phyloP scores from a whole-genome alignment of 495 filamentous ascomycete genomes.

The Aspergillus kassunensis region DNA sequence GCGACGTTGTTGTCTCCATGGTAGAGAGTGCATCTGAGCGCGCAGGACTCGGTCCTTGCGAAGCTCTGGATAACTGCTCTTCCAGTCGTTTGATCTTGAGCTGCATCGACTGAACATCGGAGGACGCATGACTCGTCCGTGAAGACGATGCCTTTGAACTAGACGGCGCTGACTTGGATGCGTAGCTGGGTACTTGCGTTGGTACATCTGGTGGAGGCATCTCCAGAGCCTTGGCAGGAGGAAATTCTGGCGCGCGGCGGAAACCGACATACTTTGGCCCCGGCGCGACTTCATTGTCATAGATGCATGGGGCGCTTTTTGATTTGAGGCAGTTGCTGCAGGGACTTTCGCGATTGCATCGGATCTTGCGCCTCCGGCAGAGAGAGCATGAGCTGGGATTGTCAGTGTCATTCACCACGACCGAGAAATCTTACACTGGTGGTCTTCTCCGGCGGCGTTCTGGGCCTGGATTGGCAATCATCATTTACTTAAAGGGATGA shows the following conservation, averaged over 20 bases:
- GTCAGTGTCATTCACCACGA: slow-evolving; percentile 1
- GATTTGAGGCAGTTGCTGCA: slow-evolving; percentile 50
- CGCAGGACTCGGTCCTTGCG: background rate
- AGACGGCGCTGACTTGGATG: slow-evolving; percentile 14
- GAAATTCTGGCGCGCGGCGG: background rate
- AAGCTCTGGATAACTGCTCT: slow-evolving; percentile 35
- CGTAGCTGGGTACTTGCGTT: background rate
- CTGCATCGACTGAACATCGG: slow-evolving; percentile 36
- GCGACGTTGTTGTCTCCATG: slow-evolving; percentile 24
- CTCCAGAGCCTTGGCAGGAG: background rate
- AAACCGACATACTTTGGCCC: slow-evolving; percentile 9
- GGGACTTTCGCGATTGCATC: slow-evolving; percentile 46
- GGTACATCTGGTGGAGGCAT: background rate
- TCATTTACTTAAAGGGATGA: background rate
- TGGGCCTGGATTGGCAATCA: slow-evolving; percentile 15
- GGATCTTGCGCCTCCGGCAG: slow-evolving; percentile 47
- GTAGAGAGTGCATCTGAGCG: slow-evolving; percentile 17
- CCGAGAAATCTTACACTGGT: slow-evolving; percentile 33
- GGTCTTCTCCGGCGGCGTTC: slow-evolving; percentile 46
- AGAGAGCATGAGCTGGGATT: slow-evolving; percentile 39
- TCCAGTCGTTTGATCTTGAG: slow-evolving; percentile 42
- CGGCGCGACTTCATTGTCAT: slow-evolving; percentile 24
- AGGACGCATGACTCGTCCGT: slow-evolving; percentile 24
- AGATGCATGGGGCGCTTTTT: slow-evolving; percentile 39
- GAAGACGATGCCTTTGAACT: slow-evolving; percentile 28